Conservation (phyloP, 2,329 filamentous ascomycete species). For the Neonectria faginata region DNA sequence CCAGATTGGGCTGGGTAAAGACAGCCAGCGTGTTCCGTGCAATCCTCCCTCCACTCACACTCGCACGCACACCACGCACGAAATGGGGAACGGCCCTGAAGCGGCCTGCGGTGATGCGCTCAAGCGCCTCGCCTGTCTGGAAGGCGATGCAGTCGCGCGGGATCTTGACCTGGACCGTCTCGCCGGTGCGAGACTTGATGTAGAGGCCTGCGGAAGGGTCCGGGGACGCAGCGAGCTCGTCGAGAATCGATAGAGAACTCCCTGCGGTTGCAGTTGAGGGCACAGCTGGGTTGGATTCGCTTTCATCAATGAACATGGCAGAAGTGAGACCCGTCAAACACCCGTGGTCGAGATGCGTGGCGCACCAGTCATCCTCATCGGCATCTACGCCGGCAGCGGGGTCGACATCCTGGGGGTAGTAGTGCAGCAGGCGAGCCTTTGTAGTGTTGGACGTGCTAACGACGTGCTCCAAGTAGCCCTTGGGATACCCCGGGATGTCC, state of each 20-base stretch:
- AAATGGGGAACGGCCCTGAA: slow-evolving; percentile 98
- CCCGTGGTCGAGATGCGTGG: slow-evolving; percentile 89
- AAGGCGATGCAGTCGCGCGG: slow-evolving; percentile 93
- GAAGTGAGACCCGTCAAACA: slow-evolving; percentile 94
- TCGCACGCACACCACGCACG: slow-evolving; percentile 79
- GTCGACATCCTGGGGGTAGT: slow-evolving; percentile 75
- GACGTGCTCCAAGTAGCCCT: slow-evolving; percentile 85
- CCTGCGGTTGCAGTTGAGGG: slow-evolving; percentile 37
- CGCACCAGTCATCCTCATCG: slow-evolving; percentile 91
- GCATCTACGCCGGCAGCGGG: slow-evolving; percentile 51
- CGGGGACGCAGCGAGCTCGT: slow-evolving; percentile 80
- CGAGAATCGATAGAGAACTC: slow-evolving; percentile 62
- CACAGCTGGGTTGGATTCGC: slow-evolving; percentile 52
- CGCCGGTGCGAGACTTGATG: slow-evolving; percentile 85
- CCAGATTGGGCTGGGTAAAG: slow-evolving; percentile 96
- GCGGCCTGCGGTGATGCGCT: slow-evolving; percentile 88
- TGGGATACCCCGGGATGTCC: slow-evolving; percentile 81
- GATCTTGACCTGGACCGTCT: slow-evolving; percentile 91
- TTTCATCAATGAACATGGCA: slow-evolving; percentile 95
- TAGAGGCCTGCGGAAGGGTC: slow-evolving; percentile 91
- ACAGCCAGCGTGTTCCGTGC: slow-evolving; percentile 92
- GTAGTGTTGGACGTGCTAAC: slow-evolving; percentile 88
- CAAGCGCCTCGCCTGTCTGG: slow-evolving; percentile 92
- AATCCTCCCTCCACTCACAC: slow-evolving; percentile 63
- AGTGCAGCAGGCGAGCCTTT: slow-evolving; percentile 92